Conservation (phyloP, 2,329 filamentous ascomycete genomes). For the Penicillium digitatum region DNA sequence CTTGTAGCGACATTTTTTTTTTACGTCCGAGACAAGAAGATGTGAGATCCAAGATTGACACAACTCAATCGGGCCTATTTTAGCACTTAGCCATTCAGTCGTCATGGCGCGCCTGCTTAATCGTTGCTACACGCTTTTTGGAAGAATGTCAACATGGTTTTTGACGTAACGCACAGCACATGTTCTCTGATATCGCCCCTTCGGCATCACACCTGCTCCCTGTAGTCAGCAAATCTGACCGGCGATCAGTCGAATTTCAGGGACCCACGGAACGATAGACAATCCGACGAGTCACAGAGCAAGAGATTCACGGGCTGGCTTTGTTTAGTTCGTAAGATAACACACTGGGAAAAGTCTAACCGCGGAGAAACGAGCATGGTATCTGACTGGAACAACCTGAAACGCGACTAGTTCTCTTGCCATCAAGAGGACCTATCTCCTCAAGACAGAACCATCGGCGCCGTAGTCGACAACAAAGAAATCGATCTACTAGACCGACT, state of each 20-base stretch:
- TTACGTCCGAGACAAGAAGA: not conserved
- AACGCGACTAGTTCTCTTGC: constrained; percentile 28
- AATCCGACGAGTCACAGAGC: constrained; percentile 27
- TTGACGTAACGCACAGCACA: constrained; percentile 27
- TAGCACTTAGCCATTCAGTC: not conserved
- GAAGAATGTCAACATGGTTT: constrained; percentile 29
- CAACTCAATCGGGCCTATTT: not conserved
- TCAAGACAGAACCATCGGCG: constrained; percentile 27
- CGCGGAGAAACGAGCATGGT: not conserved
- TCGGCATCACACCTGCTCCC: constrained; percentile 18
- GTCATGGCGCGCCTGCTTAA: constrained; percentile 28
- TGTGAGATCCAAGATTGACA: not conserved
- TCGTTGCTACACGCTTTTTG: constrained; percentile 33
- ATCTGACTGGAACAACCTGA: not conserved
- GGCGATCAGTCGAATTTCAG: constrained; percentile 39
- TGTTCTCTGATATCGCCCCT: constrained; percentile 17
- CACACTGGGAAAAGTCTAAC: not conserved
- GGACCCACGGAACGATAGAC: constrained; percentile 40
- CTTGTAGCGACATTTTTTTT: not conserved
- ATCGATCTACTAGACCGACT: constrained; percentile 24
- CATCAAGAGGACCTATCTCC: constrained; percentile 33
- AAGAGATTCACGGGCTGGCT: constrained; percentile 37
- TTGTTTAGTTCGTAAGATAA: constrained; percentile 33
- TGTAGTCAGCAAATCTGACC: constrained; percentile 22
- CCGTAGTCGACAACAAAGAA: constrained; percentile 35